phyloP scores from a whole-genome alignment of 768 basidiomycete species.

The Lactarius evosmus region DNA sequence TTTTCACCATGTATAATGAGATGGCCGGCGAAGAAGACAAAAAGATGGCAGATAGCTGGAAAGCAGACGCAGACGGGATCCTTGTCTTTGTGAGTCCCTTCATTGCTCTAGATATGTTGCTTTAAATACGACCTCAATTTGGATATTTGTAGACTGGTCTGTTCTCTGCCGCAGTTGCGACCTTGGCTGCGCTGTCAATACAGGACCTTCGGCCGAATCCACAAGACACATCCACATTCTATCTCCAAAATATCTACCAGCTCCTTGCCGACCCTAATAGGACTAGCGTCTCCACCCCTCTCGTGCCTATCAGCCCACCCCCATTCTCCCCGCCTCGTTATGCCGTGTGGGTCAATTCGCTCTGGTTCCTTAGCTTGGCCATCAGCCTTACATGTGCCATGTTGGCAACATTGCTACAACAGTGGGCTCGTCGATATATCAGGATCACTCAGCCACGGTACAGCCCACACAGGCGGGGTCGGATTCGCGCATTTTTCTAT shows the following conservation, averaged over 20 bases:
- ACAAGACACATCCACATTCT: not conserved
- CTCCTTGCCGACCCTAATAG: not conserved
- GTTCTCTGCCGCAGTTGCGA: conserved; percentile 9
- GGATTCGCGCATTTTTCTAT: conserved; percentile 2
- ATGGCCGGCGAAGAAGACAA: not conserved
- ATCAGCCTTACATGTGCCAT: conserved; percentile 5
- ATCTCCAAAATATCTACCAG: too few species aligned
- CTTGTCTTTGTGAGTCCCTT: not conserved
- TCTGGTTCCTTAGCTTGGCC: conserved; percentile 7
- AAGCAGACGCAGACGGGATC: not conserved
- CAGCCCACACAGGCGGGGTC: not conserved
- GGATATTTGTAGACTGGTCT: not conserved
- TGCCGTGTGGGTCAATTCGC: not conserved
- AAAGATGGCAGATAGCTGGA: not conserved
- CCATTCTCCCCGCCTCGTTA: not conserved
- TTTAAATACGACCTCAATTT: not conserved
- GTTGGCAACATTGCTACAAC: not conserved
- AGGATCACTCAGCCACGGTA: not conserved
- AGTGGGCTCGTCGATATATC: not conserved
- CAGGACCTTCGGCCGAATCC: not conserved
- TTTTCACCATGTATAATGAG: not conserved
- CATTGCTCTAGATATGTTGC: not conserved
- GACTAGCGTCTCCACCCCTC: not conserved
- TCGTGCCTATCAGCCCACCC: too few species aligned
- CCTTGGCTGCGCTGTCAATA: not conserved